Conservation (phyloP, 352 stramenopile genomes). For the Phytophthora megakarya region DNA sequence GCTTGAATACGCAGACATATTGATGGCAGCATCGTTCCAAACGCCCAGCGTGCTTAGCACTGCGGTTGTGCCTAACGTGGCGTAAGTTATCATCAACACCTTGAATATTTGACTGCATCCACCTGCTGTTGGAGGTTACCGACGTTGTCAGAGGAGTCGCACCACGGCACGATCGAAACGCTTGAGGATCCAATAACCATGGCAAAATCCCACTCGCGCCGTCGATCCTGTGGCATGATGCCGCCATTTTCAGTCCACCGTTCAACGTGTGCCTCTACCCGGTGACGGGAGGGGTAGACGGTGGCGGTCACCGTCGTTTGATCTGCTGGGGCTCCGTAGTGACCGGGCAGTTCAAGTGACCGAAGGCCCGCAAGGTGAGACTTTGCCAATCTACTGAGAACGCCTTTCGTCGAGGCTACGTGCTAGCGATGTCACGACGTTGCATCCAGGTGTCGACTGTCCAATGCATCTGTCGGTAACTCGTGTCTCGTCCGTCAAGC, state of each 20-base stretch:
- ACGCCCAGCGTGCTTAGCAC: constrained; percentile 1
- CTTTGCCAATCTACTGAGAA: constrained; percentile 26
- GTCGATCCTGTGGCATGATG: constrained; percentile 4
- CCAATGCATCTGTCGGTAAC: constrained; percentile 18
- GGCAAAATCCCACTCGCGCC: constrained; percentile 1
- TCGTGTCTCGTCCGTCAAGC: constrained; percentile 6
- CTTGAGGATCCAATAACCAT: neutral
- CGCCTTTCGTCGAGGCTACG: constrained; percentile 8
- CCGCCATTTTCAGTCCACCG: constrained; percentile 18
- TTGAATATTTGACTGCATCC: constrained; percentile 5
- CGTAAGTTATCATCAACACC: constrained; percentile 1
- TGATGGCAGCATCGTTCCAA: constrained; percentile 12
- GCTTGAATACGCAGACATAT: constrained; percentile 6
- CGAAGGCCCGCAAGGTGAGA: constrained; percentile 11
- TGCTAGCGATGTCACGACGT: constrained; percentile 4
- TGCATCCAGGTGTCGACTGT: constrained; percentile 23
- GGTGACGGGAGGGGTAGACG: too few relatives aligned
- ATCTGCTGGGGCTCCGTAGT: constrained; percentile 21
- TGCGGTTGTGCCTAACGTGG: neutral
- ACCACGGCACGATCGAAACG: neutral
- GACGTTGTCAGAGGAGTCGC: neutral
- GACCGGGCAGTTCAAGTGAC: constrained; percentile 13
- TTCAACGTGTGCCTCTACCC: constrained; percentile 32
- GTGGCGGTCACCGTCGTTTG: constrained; percentile 32
- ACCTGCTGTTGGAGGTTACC: constrained; percentile 12